Percentiles rank a stretch among this genome's conserved stretches.
phyloP scores from a whole-genome alignment of 805 yeast species.

The Kockiozyma suomiensis region DNA sequence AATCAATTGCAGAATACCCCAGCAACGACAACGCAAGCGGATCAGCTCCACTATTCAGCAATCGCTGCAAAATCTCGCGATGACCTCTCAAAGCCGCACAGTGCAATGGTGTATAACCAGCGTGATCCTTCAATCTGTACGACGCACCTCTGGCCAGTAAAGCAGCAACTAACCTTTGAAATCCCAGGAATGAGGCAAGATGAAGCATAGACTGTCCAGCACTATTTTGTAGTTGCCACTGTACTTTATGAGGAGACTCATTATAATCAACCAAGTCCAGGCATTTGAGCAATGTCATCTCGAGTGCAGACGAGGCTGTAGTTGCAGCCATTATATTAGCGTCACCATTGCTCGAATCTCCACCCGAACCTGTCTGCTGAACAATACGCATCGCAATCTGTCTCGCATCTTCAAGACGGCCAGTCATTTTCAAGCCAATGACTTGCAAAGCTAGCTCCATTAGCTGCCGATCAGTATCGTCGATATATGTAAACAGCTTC shows the following conservation, averaged over 20 bases:
- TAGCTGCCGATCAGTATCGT: conserved; percentile 92
- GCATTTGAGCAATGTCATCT: conserved; percentile 50
- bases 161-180: conserved; percentile 59
- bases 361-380: conserved; percentile 52
- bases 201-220: conserved; percentile 91
- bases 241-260: conserved; percentile 50
- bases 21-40: conserved; percentile 54
- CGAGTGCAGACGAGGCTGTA: conserved; percentile 42
- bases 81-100: conserved; percentile 80
- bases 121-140: conserved; percentile 67
- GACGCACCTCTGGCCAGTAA: conserved; percentile 64
- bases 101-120: conserved; percentile 86
- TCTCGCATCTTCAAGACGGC: conserved; percentile 90
- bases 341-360: conserved; percentile 43
- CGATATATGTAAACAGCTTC: conserved; percentile 84
- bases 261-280: conserved; percentile 69
- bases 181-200: conserved; percentile 77
- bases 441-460: conserved; percentile 95
- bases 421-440: conserved; percentile 96
- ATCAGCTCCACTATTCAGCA: conserved; percentile 67
- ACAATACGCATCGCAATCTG: conserved; percentile 91
- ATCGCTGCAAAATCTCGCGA: conserved; percentile 61
- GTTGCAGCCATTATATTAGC: conserved; percentile 29
- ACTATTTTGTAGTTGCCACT: conserved; percentile 76
- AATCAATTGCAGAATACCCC: conserved; percentile 44